Base-by-base conservation (phyloP, 2,329 filamentous ascomycete species). In the Cryphonectria radicalis region DNA sequence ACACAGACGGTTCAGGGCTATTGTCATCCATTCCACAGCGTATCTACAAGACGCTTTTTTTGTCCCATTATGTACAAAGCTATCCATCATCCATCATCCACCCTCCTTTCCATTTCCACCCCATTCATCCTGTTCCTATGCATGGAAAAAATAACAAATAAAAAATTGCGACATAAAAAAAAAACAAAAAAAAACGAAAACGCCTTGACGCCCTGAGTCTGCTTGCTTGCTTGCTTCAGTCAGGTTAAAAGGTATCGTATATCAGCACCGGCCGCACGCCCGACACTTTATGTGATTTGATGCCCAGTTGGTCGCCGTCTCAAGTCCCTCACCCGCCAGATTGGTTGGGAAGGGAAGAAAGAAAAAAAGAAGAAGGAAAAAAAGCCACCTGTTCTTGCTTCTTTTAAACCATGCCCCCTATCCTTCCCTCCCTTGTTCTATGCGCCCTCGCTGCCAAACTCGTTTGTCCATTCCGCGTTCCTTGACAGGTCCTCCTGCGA, bases 381-480 rank as follows among this genome's bases (percentile, higher is more conserved):
- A 28, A 28, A 32, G 32, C 3, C 37, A 1, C 37, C 37, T 13
- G 11, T 40, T 35, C 63, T 4, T 13, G 22, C 13, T 25, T 25
- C 13, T 14, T 14, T 35, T 40, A 14, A 8, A 40, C 4, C 13
- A 40, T 6, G 2, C 57, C 17, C 17, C 3, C 19, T 22, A 43
- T 14, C 22, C 22, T 19, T 37, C 17, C 7, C 50, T 25, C 7
- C 50, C 28, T 42, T n/a, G 6, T 43, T 35, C 73, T 77, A 88
- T 75, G 86, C 85, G 25, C 95, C 95, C 80, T 98, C 95, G 79
- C 94, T 97, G 70, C 95, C 95, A 82, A 98, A 98, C 83, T 98
- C 95, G 77, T 92, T 89, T 13, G 96, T 99, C 96, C 96, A 99
- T 62, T 98, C 94, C 63, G 92, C 87, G 80, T 95, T 98, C 77